Evolutionary conservation across 73 alveolate genomes (phyloP), one percentile per base, ranked within the genome.

Genomic region (Stentor coeruleus): DNA sequence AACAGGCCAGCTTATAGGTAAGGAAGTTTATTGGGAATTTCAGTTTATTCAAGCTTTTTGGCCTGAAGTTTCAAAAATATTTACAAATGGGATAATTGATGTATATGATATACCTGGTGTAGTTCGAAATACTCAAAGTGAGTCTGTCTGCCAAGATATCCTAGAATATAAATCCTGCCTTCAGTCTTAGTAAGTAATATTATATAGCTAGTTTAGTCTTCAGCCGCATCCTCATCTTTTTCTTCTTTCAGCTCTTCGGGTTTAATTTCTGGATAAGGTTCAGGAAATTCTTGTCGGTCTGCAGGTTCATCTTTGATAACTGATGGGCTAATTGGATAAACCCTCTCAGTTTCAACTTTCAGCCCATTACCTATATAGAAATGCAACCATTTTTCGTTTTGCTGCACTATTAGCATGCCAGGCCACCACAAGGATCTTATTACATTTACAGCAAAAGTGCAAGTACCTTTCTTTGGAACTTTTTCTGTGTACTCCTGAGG

Each of bases 301-400:
- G 59, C 91, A 4, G 93, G 92, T 58, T 94, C 98, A 74, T 39
- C 59, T 79, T 74, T 75, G 1, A 94, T 88, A 36, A 84, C 90
- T 49, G 96, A 94, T 3, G 97, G 97, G 58, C 85, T 82, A 42
- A 88, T 87, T 1, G 98, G 98, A 80, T 86, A 81, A 86, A 86
- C 91, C 72, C 89, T 84, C 74, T 82, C 91, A 40, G 86, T 95
- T 39, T 92, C 96, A 30, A 82, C 58, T 85, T 95, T 95, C 59
- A 95, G 83, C 31, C 99, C 99, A 93, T 96, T 87, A 55, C 99
- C 99, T 79, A 93, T 85, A 90, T 96, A 96, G 75, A 96, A 89
- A 80, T 89, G 81, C 73, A 90, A 75, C 55, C 81, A 90, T 83
- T 87, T 92, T 49, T 94, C 93, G 39, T 87, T 90, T 76, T 93